Percentiles rank a stretch among this genome's conserved stretches.
Conservation (phyloP, 2,329 filamentous ascomycete genomes). For the Westerdykella sp. region DNA sequence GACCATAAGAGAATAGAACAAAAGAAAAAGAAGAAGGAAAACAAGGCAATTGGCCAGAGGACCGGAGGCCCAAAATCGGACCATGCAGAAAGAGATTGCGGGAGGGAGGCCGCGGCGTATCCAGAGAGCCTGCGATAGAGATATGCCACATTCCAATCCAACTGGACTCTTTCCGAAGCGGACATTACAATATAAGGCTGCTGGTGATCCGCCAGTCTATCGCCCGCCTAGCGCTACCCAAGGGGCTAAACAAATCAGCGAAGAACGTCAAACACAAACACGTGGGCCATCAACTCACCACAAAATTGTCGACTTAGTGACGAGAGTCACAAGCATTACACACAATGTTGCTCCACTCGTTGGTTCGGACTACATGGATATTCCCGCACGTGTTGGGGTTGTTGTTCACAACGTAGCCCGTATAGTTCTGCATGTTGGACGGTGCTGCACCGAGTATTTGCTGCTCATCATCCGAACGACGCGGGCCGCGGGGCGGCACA, state of each 20-base stretch:
- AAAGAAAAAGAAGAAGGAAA: too few relatives aligned
- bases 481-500: conserved; percentile 17
- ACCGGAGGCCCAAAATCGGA: too few relatives aligned
- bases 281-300: neutral
- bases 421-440: neutral
- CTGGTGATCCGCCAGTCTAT: too few relatives aligned
- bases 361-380: conserved; percentile 9
- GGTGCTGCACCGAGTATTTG: neutral
- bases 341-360: conserved; percentile 9
- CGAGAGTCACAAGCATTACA: conserved; percentile 16
- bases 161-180: too few relatives aligned
- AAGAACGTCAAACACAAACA: neutral
- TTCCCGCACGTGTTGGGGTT: neutral
- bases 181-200: too few relatives aligned
- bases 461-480: neutral
- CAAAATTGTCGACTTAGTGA: conserved; percentile 1
- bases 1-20: too few relatives aligned
- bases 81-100: too few relatives aligned
- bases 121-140: too few relatives aligned
- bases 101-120: too few relatives aligned
- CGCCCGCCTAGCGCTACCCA: neutral
- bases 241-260: neutral
- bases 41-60: too few relatives aligned
- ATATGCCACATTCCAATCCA: too few relatives aligned
- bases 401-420: conserved; percentile 7